A percentile compares a stretch with the other conserved stretches of the same genome.
These are phyloP conservation scores for Trichoderma harzianum DNA, from an alignment of 2,329 filamentous ascomycete genomes.

Conservation along the genomic window DNA sequence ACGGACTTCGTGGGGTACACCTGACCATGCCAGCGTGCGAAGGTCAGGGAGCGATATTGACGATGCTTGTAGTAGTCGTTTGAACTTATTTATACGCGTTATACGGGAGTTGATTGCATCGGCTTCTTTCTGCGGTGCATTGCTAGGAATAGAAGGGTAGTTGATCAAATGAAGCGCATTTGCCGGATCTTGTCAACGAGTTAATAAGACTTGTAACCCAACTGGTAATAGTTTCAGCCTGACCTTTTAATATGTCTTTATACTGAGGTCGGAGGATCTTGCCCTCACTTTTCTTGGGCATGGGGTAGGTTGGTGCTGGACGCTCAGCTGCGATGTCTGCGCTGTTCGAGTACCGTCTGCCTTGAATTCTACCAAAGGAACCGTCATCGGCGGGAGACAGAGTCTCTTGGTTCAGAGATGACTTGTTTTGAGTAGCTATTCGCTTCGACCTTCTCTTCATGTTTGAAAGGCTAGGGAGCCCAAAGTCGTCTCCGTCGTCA, in stretches of 20 bases:
- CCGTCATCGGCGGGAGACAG: slow-evolving; percentile 37
- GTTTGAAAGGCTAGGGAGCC: slow-evolving; percentile 84
- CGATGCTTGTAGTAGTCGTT: slow-evolving; percentile 87
- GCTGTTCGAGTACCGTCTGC: slow-evolving; percentile 73
- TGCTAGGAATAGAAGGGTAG: slow-evolving; percentile 70
- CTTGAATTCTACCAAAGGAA: slow-evolving; percentile 37
- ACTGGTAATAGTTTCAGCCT: neutral
- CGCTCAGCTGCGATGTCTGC: slow-evolving; percentile 92
- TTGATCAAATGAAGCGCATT: slow-evolving; percentile 94
- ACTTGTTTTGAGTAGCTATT: slow-evolving; percentile 43
- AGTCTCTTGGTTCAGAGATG: slow-evolving; percentile 26
- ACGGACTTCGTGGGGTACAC: slow-evolving; percentile 88
- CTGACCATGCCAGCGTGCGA: slow-evolving; percentile 85
- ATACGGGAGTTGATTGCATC: slow-evolving; percentile 86
- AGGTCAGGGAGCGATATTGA: slow-evolving; percentile 83
- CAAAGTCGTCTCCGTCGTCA: slow-evolving; percentile 92
- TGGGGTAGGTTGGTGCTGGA: slow-evolving; percentile 76
- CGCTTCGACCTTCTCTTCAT: slow-evolving; percentile 71
- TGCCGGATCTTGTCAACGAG: slow-evolving; percentile 61
- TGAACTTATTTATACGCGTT: slow-evolving; percentile 97
- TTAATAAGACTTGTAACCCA: neutral
- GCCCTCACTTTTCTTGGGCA: slow-evolving; percentile 83
- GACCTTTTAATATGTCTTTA: slow-evolving; percentile 84
- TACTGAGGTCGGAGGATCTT: slow-evolving; percentile 97
- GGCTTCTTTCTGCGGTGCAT: slow-evolving; percentile 76